Evolutionary conservation across 257 asterid genomes (phyloP), one percentile per base, ranked within the genome.

Genomic region (Penstemon eatonii): DNA sequence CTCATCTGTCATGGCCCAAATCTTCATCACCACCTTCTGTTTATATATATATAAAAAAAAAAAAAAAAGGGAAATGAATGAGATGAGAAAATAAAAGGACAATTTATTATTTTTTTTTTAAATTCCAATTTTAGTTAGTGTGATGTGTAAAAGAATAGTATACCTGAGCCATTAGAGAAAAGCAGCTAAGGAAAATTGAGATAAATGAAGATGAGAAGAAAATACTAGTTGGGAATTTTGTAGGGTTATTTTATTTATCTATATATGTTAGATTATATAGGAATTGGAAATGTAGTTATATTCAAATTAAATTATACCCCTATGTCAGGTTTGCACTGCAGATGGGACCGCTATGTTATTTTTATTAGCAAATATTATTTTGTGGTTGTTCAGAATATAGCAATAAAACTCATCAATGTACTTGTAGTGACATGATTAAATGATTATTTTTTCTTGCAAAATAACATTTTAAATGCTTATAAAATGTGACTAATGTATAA

Each of bases 1-100:
- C 43, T 90, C 91, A 79, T 90, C 96, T 11, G 90, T 75, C 97
- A 88, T 87, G 69, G 90, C 88, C 13, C 81, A 40, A 41, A 90
- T 80, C 83, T 69, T 88, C 79, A 90, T 5, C 56, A 86, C 83
- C 74, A 88, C 80, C 79, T 86, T 90, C 87, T 90, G 92, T 46
- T 74, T 52, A 25, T 25, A 25, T 25, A n/a, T n/a, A n/a, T n/a
- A n/a, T n/a, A n/a, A n/a, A n/a, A 1, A 25, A 1, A 25, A 42
- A 43, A 13, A 33, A 18, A 43, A 4, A 12, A 6, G 55, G 42
- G 9, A 13, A 18, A 5, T 7, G 8, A 41, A 63, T 10, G 5
- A 4, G 4, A 55, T 4, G 36, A 8, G 6, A 43, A 19, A 39
- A 3, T 25, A 25, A 25, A 25, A 25, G 33, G 33, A 25, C 33